A percentile compares a stretch with the other conserved stretches of the same genome.
Conservation (phyloP, 2,329 filamentous ascomycete genomes). For the Nannizziopsis barbatae region DNA sequence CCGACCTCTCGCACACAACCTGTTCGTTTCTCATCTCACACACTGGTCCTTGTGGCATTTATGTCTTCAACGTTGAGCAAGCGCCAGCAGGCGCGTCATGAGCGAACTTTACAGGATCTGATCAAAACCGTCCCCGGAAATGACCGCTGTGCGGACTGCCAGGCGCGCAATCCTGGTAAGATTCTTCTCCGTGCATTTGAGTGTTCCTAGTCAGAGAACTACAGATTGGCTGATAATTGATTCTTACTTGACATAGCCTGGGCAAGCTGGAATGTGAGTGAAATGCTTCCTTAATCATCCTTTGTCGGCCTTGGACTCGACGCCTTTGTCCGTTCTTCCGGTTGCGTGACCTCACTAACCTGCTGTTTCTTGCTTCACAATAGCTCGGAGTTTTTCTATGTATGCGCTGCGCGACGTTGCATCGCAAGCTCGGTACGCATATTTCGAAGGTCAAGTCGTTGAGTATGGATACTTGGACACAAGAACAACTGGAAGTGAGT, state of each 20-base stretch:
- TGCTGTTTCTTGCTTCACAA: background rate
- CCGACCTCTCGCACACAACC: background rate
- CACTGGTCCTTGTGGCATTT: background rate
- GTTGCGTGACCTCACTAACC: background rate
- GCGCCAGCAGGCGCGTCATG: slow-evolving; percentile 95
- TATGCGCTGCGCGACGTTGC: slow-evolving; percentile 90
- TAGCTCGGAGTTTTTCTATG: slow-evolving; percentile 92
- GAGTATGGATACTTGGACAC: slow-evolving; percentile 96
- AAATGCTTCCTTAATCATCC: slow-evolving; percentile 5
- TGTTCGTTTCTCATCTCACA: background rate
- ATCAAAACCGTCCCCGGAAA: slow-evolving; percentile 78
- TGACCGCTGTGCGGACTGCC: slow-evolving; percentile 87
- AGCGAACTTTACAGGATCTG: slow-evolving; percentile 80
- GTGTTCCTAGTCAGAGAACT: slow-evolving; percentile 1
- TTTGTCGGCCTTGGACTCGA: slow-evolving; percentile 5
- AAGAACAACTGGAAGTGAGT: slow-evolving; percentile 88
- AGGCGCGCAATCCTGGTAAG: slow-evolving; percentile 80
- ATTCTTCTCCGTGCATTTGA: slow-evolving; percentile 1
- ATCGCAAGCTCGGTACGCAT: slow-evolving; percentile 93
- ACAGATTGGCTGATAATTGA: slow-evolving; percentile 5
- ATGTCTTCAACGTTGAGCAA: slow-evolving; percentile 77
- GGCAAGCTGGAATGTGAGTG: slow-evolving; percentile 89
- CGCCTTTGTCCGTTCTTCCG: background rate
- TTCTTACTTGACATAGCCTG: slow-evolving; percentile 50
- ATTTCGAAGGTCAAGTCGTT: slow-evolving; percentile 98